Evolutionary conservation across 2,329 filamentous ascomycete genomes (phyloP), one percentile per base, ranked within the genome.

Genomic region (Myrmaecium sp.): DNA sequence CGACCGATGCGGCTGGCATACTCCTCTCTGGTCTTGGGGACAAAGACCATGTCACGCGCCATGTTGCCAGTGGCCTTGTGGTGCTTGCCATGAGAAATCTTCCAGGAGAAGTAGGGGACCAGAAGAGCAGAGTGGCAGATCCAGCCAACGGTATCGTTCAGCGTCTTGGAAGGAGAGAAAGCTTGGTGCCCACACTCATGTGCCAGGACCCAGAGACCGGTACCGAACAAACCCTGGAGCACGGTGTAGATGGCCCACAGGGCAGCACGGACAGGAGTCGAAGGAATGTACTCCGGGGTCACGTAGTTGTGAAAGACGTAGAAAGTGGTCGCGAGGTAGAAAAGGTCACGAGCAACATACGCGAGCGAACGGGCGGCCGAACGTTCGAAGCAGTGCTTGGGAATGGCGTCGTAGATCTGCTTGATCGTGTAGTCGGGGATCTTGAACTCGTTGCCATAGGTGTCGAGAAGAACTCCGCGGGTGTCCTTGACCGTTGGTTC

Each of bases 51-150:
- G 58, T 98, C 89, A 41, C 86, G 81, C 59, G 91, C 83, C 60
- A 98, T 74, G 66, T 98, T 72, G 43, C 84, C 89, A 20, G 89
- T 98, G 37, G 84, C 83, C 69, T 95, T 95, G 78, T 98, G 89
- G 65, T 98, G 89, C 72, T 93, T 93, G 63, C 82, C 79, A 62
- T 98, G 89, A 39, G 83, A 93, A 58, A 95, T 84, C 63, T 98
- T 92, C 89, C 89, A 98, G 51, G 82, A 92, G 64, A 94, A 98
- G 64, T 95, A 98, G 13, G 89, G 89, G 25, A 98, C 86, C 30
- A 94, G 65, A 20, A 94, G 71, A 23, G 72, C 55, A 19, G 84
- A 93, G 62, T 95, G 86, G 42, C 81, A 70, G 50, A 93, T 54
- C 80, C 81, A 94, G 45, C 86, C 86, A 31, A 89, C 82, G 14